Conservation (phyloP, 208 protist genomes). For the Leishmania guyanensis region DNA sequence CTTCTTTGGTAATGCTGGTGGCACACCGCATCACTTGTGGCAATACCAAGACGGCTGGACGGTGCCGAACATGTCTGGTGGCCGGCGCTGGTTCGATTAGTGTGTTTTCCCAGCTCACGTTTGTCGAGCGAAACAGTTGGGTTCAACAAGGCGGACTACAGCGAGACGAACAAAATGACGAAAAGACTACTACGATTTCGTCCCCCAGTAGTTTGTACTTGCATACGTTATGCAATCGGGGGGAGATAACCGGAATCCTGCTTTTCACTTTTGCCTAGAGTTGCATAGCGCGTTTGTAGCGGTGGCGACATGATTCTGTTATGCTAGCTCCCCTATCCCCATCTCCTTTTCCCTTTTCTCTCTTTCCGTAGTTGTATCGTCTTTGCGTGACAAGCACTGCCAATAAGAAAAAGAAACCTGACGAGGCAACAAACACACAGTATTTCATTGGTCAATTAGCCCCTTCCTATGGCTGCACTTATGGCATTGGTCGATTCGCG, state of each 20-base stretch:
- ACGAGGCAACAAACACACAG: neutral
- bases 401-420: neutral
- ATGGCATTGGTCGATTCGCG: neutral
- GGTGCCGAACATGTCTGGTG: conserved; percentile 90
- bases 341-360: neutral
- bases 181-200: neutral
- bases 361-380: neutral
- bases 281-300: conserved; percentile 4
- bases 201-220: neutral
- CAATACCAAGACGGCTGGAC: conserved; percentile 90
- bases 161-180: neutral
- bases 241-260: neutral
- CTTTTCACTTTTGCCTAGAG: neutral
- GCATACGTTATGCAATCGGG: neutral
- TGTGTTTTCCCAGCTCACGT: neutral
- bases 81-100: conserved; percentile 74
- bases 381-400: neutral
- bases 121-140: neutral
- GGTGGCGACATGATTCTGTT: neutral
- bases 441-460: neutral
- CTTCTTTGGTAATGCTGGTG: conserved; percentile 86
- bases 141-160: neutral
- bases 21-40: conserved; percentile 87
- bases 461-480: neutral
- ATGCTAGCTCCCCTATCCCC: neutral